Conservation (phyloP, 2,329 filamentous ascomycete species). For the Xylaria sp. region DNA sequence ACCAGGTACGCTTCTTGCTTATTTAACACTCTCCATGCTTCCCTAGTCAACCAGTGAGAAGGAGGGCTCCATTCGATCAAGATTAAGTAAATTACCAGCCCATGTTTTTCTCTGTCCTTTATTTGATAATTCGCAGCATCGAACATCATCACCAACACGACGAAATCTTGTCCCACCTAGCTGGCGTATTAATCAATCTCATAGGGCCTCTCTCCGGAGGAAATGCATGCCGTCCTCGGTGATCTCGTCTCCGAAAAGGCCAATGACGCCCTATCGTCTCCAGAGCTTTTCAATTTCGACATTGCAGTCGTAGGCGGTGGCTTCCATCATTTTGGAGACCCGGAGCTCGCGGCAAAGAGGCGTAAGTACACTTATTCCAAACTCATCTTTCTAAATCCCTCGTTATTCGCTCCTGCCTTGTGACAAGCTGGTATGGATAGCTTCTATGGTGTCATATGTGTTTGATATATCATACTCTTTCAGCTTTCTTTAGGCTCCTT, state of each 20-base stretch:
- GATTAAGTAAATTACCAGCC: neutral
- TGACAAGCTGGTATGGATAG: neutral
- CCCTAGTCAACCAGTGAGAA: neutral
- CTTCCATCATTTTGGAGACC: slow-evolving; percentile 75
- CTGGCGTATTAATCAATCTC: slow-evolving; percentile 13
- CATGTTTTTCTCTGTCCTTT: neutral
- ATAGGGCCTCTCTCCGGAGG: slow-evolving; percentile 60
- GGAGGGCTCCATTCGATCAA: neutral
- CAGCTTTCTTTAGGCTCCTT: neutral
- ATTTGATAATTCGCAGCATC: neutral
- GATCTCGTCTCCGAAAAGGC: slow-evolving; percentile 63
- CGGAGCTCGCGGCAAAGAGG: slow-evolving; percentile 54
- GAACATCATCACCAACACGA: neutral
- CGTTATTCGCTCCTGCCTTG: neutral
- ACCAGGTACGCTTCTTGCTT: slow-evolving; percentile 56
- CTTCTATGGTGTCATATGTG: neutral
- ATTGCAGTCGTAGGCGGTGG: slow-evolving; percentile 70
- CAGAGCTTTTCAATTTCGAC: slow-evolving; percentile 76
- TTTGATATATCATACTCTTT: neutral
- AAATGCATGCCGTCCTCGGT: slow-evolving; percentile 67
- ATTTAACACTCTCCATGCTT: neutral
- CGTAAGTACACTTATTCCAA: slow-evolving; percentile 19
- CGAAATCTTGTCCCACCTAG: neutral
- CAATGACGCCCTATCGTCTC: slow-evolving; percentile 64
- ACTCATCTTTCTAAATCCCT: neutral